Percentiles rank a stretch among this genome's conserved stretches.
Evolutionary conservation across 1,284 basidiomycete species (phyloP).

Genomic region (Pseudozyma thailandica): DNA sequence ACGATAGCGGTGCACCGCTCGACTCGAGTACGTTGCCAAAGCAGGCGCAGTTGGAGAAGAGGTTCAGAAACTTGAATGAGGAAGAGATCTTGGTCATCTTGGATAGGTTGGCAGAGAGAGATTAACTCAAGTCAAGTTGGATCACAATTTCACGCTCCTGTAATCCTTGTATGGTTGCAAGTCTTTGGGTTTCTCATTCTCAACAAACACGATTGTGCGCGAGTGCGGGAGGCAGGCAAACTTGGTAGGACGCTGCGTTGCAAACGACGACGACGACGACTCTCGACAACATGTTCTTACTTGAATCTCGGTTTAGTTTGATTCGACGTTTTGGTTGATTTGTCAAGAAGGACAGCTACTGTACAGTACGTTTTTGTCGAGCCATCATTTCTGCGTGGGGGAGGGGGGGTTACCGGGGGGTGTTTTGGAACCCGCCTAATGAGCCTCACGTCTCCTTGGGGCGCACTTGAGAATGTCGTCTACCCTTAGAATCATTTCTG

Average conservation of each 20-base stretch:
- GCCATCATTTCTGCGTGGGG: background rate
- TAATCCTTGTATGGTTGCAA: too few relatives aligned
- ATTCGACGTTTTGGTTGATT: too few relatives aligned
- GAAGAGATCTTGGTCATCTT: slow-evolving; percentile 60
- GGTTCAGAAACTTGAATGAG: slow-evolving; percentile 61
- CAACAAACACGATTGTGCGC: too few relatives aligned
- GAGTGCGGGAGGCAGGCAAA: too few relatives aligned
- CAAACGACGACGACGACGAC: too few relatives aligned
- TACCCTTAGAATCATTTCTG: slow-evolving; percentile 96
- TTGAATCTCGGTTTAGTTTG: too few relatives aligned
- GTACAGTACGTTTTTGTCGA: background rate
- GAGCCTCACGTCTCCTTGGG: slow-evolving; percentile 73
- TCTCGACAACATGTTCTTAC: too few relatives aligned
- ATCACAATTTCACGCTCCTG: too few relatives aligned
- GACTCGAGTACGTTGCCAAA: slow-evolving; percentile 35
- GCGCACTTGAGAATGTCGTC: slow-evolving; percentile 74
- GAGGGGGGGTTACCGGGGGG: background rate
- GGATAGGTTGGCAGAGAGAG: slow-evolving; percentile 64
- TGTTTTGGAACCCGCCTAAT: too few relatives aligned
- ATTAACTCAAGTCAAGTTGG: slow-evolving; percentile 29
- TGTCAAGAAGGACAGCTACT: too few relatives aligned
- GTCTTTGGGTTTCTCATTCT: too few relatives aligned
- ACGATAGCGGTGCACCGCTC: slow-evolving; percentile 18
- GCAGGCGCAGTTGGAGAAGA: slow-evolving; percentile 46
- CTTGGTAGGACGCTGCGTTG: too few relatives aligned